phyloP scores from a whole-genome alignment of 2,329 filamentous ascomycete species.

The Aureobasidium lini region DNA sequence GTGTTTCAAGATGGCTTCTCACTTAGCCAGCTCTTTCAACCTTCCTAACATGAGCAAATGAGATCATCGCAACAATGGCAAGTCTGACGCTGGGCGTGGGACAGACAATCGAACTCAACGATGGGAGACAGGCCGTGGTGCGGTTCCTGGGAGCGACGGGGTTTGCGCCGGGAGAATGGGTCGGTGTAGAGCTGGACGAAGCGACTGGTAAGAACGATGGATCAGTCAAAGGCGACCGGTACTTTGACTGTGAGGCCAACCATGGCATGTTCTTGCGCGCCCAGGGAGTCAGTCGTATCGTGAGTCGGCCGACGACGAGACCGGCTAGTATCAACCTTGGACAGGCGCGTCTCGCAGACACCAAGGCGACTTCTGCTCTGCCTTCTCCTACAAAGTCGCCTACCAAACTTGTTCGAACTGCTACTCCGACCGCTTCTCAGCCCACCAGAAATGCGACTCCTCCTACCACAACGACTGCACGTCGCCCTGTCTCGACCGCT shows the following conservation, averaged over 20 bases:
- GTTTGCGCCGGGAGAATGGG: conserved; percentile 78
- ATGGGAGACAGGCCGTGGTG: conserved; percentile 68
- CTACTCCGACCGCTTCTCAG: conserved; percentile 48
- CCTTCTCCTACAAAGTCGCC: conserved; percentile 62
- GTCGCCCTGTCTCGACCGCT: conserved; percentile 31
- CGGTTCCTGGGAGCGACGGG: conserved; percentile 73
- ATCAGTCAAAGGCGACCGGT: conserved; percentile 75
- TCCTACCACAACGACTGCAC: conserved; percentile 30
- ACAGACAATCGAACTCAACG: conserved; percentile 69
- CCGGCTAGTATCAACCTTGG: not conserved
- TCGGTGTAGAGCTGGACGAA: conserved; percentile 81
- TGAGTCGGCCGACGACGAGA: not conserved
- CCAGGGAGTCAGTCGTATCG: conserved; percentile 52
- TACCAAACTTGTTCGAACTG: conserved; percentile 60
- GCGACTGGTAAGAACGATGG: conserved; percentile 89
- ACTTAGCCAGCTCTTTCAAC: not conserved
- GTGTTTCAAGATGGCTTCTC: not conserved
- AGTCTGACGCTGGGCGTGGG: conserved; percentile 41
- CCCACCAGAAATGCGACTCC: conserved; percentile 17
- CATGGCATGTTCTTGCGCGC: conserved; percentile 84
- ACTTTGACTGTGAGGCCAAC: conserved; percentile 68
- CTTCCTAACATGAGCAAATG: not conserved
- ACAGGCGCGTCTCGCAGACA: not conserved
- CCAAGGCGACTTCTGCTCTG: conserved; percentile 4
- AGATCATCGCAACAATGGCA: conserved; percentile 21